A percentile compares a stretch with the other conserved stretches of the same genome.
Evolutionary conservation across 2,329 filamentous ascomycete species (phyloP).

Genomic region (Tympanopsis confertula): DNA sequence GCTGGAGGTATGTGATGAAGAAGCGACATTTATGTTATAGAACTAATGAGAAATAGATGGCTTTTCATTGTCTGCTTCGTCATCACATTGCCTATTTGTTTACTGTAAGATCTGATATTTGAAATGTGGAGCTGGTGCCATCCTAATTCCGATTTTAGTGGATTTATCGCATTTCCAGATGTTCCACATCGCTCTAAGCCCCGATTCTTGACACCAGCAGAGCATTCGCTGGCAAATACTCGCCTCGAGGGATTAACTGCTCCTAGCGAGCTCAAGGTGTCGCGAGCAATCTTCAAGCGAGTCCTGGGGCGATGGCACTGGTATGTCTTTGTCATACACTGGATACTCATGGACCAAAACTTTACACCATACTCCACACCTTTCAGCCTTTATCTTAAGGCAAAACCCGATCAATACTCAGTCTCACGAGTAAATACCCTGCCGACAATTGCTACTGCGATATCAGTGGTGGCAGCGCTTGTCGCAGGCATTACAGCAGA

Average conservation of each 20-base stretch:
- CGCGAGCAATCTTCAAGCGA: conserved; percentile 19
- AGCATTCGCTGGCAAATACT: conserved; percentile 8
- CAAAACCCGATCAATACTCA: conserved; percentile 20
- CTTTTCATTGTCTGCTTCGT: not conserved
- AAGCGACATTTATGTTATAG: conserved; percentile 16
- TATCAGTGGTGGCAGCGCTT: conserved; percentile 22
- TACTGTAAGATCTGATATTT: conserved; percentile 4
- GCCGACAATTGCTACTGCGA: conserved; percentile 24
- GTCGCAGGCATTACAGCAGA: conserved; percentile 18
- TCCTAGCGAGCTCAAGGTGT: conserved; percentile 16
- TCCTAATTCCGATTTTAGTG: conserved; percentile 27
- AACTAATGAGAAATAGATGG: conserved; percentile 14
- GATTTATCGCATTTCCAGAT: conserved; percentile 20
- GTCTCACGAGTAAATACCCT: conserved; percentile 26
- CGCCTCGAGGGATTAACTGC: conserved; percentile 11
- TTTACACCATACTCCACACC: conserved; percentile 18
- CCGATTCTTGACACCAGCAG: conserved; percentile 4
- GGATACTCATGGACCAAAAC: conserved; percentile 24
- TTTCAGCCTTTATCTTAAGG: conserved; percentile 26
- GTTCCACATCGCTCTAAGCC: conserved; percentile 13
- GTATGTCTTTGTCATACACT: conserved; percentile 23
- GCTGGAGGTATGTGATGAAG: conserved; percentile 6
- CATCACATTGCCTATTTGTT: conserved; percentile 6
- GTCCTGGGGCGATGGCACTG: conserved; percentile 25
- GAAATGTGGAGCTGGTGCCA: conserved; percentile 5